A percentile compares a stretch with the other conserved stretches of the same genome.
Conservation (phyloP, 805 yeast species). For the Suhomyces xylopsoci region DNA sequence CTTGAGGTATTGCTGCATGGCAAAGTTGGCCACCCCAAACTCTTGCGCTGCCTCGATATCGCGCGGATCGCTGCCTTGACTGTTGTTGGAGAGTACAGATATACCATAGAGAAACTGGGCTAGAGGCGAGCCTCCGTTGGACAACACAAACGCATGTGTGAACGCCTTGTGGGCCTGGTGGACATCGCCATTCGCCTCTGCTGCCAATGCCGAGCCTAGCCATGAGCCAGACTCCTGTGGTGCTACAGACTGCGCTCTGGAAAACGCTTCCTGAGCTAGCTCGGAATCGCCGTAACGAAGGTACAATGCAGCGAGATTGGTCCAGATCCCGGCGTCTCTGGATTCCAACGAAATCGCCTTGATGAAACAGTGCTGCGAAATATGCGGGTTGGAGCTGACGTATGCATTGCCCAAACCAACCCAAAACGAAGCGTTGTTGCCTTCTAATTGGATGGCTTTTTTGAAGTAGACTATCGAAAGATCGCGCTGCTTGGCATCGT, state of each 20-base stretch:
- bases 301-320: conserved; percentile 76
- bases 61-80: conserved; percentile 47
- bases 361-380: conserved; percentile 91
- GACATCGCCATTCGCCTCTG: conserved; percentile 48
- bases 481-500: conserved; percentile 33
- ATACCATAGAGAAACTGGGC: conserved; percentile 73
- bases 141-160: conserved; percentile 74
- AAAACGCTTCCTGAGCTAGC: conserved; percentile 70
- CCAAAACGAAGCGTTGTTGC: conserved; percentile 75
- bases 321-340: conserved; percentile 70
- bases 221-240: conserved; percentile 77
- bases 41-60: conserved; percentile 63
- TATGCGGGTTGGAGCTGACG: conserved; percentile 57
- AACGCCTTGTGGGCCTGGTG: conserved; percentile 55
- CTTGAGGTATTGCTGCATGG: conserved; percentile 63
- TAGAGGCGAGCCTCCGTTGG: conserved; percentile 68
- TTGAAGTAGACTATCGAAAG: conserved; percentile 58
- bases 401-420: conserved; percentile 76
- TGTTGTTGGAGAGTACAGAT: conserved; percentile 48
- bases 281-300: conserved; percentile 63
- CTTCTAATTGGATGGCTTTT: conserved; percentile 68
- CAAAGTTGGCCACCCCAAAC: conserved; percentile 60
- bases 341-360: conserved; percentile 72
- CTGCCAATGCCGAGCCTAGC: conserved; percentile 78
- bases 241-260: conserved; percentile 73